phyloP scores from a whole-genome alignment of 495 filamentous ascomycete species.

The Talaromyces liani region DNA sequence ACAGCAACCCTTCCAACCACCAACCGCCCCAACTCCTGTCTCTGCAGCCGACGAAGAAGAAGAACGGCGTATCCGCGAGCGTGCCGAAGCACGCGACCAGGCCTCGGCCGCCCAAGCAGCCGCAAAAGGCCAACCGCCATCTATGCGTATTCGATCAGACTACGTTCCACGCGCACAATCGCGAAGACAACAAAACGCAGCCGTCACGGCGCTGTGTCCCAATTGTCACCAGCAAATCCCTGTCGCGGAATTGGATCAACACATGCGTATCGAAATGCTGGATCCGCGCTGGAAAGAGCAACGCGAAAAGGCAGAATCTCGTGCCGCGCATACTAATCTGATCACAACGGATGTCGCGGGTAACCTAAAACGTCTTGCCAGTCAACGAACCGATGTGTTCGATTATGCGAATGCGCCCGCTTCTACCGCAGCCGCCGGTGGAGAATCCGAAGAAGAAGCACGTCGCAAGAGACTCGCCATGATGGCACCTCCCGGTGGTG shows the following conservation, averaged over 20 bases:
- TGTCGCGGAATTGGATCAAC: slow-evolving; percentile 77
- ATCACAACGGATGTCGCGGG: slow-evolving; percentile 81
- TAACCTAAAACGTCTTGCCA: slow-evolving; percentile 95
- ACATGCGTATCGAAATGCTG: slow-evolving; percentile 94
- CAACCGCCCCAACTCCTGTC: slow-evolving; percentile 10
- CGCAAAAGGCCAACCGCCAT: slow-evolving; percentile 44
- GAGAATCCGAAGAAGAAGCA: slow-evolving; percentile 15
- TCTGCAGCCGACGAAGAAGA: slow-evolving; percentile 52
- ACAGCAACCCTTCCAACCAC: slow-evolving; percentile 26
- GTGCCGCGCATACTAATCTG: slow-evolving; percentile 80
- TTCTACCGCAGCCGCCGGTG: slow-evolving; percentile 19
- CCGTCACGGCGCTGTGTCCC: slow-evolving; percentile 73
- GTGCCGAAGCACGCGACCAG: slow-evolving; percentile 58
- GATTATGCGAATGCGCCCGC: slow-evolving; percentile 38
- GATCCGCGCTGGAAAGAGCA: slow-evolving; percentile 97
- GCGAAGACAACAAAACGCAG: slow-evolving; percentile 51
- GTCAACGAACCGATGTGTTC: slow-evolving; percentile 85
- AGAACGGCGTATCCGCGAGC: slow-evolving; percentile 57
- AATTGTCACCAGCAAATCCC: slow-evolving; percentile 91
- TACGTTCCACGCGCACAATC: slow-evolving; percentile 82
- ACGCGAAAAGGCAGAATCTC: slow-evolving; percentile 75
- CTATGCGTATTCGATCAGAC: slow-evolving; percentile 89
- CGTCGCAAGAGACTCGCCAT: slow-evolving; percentile 6
- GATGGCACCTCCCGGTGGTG: not conserved
- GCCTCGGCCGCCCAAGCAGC: slow-evolving; percentile 71